Evolutionary conservation across 106 monocot genomes (phyloP).

Genomic region (Allium cepa): DNA sequence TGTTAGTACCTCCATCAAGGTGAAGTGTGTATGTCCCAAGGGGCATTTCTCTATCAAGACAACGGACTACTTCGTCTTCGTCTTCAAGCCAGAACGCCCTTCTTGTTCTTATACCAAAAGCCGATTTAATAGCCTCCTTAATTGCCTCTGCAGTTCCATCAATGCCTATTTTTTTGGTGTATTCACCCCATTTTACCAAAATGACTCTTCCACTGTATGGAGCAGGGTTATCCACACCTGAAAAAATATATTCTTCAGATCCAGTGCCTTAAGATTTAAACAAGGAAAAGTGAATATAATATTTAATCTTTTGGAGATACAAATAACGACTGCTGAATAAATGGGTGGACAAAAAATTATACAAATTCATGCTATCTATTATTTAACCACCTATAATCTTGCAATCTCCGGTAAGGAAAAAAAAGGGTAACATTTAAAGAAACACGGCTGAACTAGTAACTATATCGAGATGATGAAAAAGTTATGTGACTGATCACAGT

Average conservation of each 20-base stretch:
- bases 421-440: too few relatives aligned
- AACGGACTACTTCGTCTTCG: slow-evolving; percentile 89
- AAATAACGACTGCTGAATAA: too few relatives aligned
- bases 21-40: slow-evolving; percentile 79
- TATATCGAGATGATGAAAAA: too few relatives aligned
- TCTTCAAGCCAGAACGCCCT: slow-evolving; percentile 97
- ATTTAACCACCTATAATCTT: too few relatives aligned
- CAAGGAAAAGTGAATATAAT: too few relatives aligned
- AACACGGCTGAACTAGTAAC: too few relatives aligned
- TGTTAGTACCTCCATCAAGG: slow-evolving; percentile 72
- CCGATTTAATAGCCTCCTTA: slow-evolving; percentile 90
- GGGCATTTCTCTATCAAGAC: slow-evolving; percentile 93
- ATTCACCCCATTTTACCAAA: slow-evolving; percentile 77
- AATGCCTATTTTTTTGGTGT: slow-evolving; percentile 85
- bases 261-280: too few relatives aligned
- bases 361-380: too few relatives aligned
- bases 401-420: too few relatives aligned
- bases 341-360: too few relatives aligned
- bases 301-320: too few relatives aligned
- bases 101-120: slow-evolving; percentile 84
- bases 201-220: slow-evolving; percentile 76
- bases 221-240: slow-evolving; percentile 58
- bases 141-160: slow-evolving; percentile 95
- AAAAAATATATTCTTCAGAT: not conserved
- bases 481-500: too few relatives aligned